Percentiles rank a stretch among this genome's conserved stretches.
These are phyloP conservation scores for Boletellus ananas DNA, from an alignment of 768 basidiomycete species.

Conservation along the genomic window DNA sequence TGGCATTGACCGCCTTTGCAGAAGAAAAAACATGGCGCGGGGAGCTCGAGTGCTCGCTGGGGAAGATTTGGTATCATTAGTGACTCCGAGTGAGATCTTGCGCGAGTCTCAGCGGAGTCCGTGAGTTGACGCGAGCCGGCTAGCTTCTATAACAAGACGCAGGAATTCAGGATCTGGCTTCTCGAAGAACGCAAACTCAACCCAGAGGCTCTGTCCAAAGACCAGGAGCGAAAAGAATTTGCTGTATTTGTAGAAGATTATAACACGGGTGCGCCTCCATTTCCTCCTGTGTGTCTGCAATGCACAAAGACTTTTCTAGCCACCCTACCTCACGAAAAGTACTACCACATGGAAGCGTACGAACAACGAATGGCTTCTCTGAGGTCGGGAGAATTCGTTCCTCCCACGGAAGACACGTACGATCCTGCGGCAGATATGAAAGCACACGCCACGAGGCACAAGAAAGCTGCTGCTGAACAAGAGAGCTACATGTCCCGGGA, in stretches of 20 bases:
- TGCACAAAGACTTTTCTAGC: conserved; percentile 43
- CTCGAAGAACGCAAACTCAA: conserved; percentile 91
- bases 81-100: conserved; percentile 67
- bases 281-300: not conserved
- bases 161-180: conserved; percentile 90
- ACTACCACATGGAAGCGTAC: conserved; percentile 86
- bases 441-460: conserved; percentile 67
- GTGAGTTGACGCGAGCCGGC: conserved; percentile 12
- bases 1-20: conserved; percentile 33
- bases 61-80: conserved; percentile 87
- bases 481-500: conserved; percentile 77
- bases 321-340: conserved; percentile 92
- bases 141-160: conserved; percentile 77
- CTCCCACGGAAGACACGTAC: conserved; percentile 68
- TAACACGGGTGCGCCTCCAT: conserved; percentile 58
- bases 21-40: conserved; percentile 52
- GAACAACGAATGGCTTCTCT: conserved; percentile 81
- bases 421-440: conserved; percentile 84
- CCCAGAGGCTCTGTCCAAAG: conserved; percentile 83
- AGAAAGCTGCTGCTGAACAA: conserved; percentile 59
- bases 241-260: conserved; percentile 77
- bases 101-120: not conserved
- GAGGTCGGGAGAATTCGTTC: conserved; percentile 78
- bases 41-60: conserved; percentile 60
- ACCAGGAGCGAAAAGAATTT: conserved; percentile 84